Conservation (phyloP, 306 rosid species). For the Castanea mollissima region DNA sequence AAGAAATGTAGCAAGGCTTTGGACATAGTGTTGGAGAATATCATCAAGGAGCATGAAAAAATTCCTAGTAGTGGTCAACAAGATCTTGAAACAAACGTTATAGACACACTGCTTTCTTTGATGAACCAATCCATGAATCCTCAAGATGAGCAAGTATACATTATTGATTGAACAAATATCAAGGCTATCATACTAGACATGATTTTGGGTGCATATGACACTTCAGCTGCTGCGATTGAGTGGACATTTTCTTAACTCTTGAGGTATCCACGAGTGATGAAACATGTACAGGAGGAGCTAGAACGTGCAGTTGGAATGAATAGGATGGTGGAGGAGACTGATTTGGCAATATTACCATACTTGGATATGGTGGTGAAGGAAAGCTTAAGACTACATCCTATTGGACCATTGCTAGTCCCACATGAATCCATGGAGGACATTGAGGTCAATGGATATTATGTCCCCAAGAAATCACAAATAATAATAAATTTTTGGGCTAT, state of each 20-base stretch:
- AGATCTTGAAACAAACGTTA: conserved; percentile 9
- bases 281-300: conserved; percentile 40
- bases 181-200: conserved; percentile 36
- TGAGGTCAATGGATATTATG: conserved; percentile 3
- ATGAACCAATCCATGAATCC: not conserved
- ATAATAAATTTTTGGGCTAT: conserved; percentile 31
- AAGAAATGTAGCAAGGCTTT: not conserved
- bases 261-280: conserved; percentile 40
- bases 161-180: conserved; percentile 24
- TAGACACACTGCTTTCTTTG: conserved; percentile 25
- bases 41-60: conserved; percentile 26
- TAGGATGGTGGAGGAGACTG: conserved; percentile 32
- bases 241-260: conserved; percentile 47
- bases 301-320: conserved; percentile 23
- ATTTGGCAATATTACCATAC: conserved; percentile 28
- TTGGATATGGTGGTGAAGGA: conserved; percentile 47
- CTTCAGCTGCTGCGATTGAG: not conserved
- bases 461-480: conserved; percentile 15
- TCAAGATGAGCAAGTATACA: not conserved
- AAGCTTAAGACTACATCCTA: conserved; percentile 32
- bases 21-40: conserved; percentile 23
- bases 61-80: not conserved
- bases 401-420: conserved; percentile 20
- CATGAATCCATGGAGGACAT: conserved; percentile 16
- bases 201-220: conserved; percentile 22